phyloP scores from a whole-genome alignment of 176 grass and related monocot species.

The Carex pumila region DNA sequence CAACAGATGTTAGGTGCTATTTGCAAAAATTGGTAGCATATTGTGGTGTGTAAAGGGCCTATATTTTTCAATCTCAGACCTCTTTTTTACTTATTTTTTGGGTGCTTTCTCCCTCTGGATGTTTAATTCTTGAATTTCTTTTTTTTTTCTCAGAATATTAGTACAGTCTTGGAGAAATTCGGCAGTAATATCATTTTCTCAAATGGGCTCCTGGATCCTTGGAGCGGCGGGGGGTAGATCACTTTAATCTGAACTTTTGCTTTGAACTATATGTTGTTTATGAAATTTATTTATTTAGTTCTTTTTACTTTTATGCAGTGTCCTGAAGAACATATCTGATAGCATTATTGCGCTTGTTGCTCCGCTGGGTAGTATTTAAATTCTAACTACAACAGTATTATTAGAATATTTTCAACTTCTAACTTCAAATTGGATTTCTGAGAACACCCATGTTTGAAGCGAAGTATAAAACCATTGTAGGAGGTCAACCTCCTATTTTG shows the following conservation, averaged over 20 bases:
- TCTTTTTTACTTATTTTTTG: background rate
- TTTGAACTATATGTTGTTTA: background rate
- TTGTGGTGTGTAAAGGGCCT: background rate
- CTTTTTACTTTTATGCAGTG: constrained; percentile 47
- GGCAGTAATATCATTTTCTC: constrained; percentile 97
- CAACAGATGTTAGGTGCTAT: background rate
- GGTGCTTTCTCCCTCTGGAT: background rate
- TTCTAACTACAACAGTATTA: background rate
- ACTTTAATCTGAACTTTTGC: constrained; percentile 2
- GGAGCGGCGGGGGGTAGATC: constrained; percentile 82
- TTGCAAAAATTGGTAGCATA: background rate
- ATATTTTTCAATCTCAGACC: background rate
- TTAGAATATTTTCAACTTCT: background rate
- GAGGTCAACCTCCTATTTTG: background rate
- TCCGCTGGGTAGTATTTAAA: constrained; percentile 55
- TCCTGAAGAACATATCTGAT: constrained; percentile 75
- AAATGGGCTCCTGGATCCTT: constrained; percentile 88
- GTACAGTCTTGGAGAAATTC: constrained; percentile 54
- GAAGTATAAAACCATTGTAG: background rate
- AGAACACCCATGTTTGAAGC: background rate
- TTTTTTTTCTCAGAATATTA: constrained; percentile 53
- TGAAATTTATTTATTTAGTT: constrained; percentile 6
- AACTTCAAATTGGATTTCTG: background rate
- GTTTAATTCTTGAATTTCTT: background rate
- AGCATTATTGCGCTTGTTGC: constrained; percentile 75